A percentile compares a stretch with the other conserved stretches of the same genome.
Evolutionary conservation across 352 stramenopile genomes (phyloP).

Genomic region (Thraustochytrium sp.): DNA sequence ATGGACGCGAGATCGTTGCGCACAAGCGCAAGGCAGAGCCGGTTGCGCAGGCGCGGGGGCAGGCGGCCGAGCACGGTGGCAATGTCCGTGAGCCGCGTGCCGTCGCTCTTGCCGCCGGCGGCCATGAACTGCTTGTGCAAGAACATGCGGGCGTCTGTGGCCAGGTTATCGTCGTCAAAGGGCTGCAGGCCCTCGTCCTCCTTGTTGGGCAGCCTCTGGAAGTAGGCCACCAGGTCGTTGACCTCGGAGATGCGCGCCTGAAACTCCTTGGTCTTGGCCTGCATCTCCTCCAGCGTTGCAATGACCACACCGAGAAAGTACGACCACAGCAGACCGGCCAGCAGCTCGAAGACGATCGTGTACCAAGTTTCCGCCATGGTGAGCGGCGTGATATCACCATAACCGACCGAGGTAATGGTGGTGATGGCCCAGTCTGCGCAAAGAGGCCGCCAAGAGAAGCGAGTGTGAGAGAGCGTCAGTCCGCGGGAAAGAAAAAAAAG

Average conservation of each 20-base stretch:
- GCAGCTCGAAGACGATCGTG: neutral
- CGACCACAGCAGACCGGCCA: conserved; percentile 18
- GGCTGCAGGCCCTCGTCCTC: neutral
- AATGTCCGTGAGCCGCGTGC: neutral
- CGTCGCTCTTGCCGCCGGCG: neutral
- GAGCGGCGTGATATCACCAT: conserved; percentile 3
- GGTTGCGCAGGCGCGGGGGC: conserved; percentile 5
- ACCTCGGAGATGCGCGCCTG: neutral
- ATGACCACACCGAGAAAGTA: conserved; percentile 18
- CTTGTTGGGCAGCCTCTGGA: neutral
- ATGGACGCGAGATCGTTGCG: neutral
- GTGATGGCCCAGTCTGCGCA: conserved; percentile 34
- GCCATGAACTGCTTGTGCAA: neutral
- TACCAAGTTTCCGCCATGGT: conserved; percentile 14
- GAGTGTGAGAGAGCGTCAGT: too few relatives aligned
- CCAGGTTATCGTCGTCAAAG: neutral
- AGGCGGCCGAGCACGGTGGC: neutral
- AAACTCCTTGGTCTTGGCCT: neutral
- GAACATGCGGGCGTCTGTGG: neutral
- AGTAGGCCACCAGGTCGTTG: neutral
- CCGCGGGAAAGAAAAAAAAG: too few relatives aligned
- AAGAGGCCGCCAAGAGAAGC: too few relatives aligned
- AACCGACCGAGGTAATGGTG: conserved; percentile 14
- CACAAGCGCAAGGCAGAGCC: conserved; percentile 10
- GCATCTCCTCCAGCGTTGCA: neutral